phyloP scores from a whole-genome alignment of 2,329 filamentous ascomycete species.

The Teratosphaeria zuluensis region DNA sequence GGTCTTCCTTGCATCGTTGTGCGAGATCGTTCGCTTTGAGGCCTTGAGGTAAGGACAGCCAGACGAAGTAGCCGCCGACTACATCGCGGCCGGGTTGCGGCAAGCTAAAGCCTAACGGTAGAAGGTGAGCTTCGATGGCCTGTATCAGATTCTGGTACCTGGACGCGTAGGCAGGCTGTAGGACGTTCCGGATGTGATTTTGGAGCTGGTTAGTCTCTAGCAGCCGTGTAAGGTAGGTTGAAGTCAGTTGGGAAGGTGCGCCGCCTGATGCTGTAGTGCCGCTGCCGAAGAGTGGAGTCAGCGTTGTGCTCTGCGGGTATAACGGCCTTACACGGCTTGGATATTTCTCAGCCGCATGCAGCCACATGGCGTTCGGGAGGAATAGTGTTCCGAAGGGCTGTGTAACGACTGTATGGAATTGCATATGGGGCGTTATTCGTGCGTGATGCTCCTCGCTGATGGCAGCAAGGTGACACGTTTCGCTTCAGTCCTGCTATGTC shows the following conservation, averaged over 20 bases:
- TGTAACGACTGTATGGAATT: neutral
- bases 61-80: constrained; percentile 79
- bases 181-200: constrained; percentile 40
- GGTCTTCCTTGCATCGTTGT: constrained; percentile 48
- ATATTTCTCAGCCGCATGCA: neutral
- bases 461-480: neutral
- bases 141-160: constrained; percentile 47
- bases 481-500: neutral
- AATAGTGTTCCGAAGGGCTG: neutral
- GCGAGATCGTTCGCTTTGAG: constrained; percentile 49
- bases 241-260: constrained; percentile 49
- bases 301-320: constrained; percentile 1
- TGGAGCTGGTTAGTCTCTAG: constrained; percentile 44
- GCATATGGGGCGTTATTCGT: no score
- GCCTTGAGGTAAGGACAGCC: constrained; percentile 54
- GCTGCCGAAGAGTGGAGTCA: constrained; percentile 22
- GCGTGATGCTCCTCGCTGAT: no score
- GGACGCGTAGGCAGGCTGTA: constrained; percentile 47
- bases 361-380: neutral
- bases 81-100: constrained; percentile 37
- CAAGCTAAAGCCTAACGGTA: constrained; percentile 51
- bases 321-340: neutral
- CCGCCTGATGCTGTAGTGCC: constrained; percentile 51
- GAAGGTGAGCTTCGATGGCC: constrained; percentile 50
- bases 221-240: constrained; percentile 47